These are phyloP conservation scores for Ogataea naganishii DNA, from an alignment of 805 yeast species.

Conservation along the genomic window DNA sequence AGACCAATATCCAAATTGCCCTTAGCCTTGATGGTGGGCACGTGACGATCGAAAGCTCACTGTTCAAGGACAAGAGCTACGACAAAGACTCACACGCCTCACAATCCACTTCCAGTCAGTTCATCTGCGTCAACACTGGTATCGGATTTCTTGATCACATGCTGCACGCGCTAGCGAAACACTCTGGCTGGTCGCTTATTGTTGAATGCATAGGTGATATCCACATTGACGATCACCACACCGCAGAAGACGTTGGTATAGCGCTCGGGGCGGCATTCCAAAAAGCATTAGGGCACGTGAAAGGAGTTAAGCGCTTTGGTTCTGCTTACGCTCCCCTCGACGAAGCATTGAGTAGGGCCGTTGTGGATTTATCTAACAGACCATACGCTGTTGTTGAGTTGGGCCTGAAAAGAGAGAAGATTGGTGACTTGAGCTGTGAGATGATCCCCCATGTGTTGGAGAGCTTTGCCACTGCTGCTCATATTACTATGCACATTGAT, in stretches of 20 bases:
- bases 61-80: conserved; percentile 31
- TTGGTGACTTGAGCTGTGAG: conserved; percentile 88
- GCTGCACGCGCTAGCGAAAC: conserved; percentile 96
- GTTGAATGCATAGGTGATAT: conserved; percentile 90
- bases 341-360: conserved; percentile 92
- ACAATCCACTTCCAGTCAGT: conserved; percentile 63
- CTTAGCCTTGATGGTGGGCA: conserved; percentile 79
- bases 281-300: conserved; percentile 78
- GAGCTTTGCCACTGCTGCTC: conserved; percentile 89
- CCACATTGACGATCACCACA: conserved; percentile 95
- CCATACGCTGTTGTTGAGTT: conserved; percentile 87
- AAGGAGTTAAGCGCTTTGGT: conserved; percentile 91
- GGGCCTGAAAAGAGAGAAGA: conserved; percentile 84
- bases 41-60: conserved; percentile 53
- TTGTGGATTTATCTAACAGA: conserved; percentile 89
- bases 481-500: conserved; percentile 88
- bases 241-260: conserved; percentile 92
- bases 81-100: conserved; percentile 50
- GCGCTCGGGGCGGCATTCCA: conserved; percentile 87
- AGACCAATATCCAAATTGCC: conserved; percentile 85
- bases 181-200: conserved; percentile 89
- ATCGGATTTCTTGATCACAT: conserved; percentile 94
- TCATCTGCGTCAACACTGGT: conserved; percentile 79
- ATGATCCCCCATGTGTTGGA: conserved; percentile 98
- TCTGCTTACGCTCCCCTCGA: conserved; percentile 91